Evolutionary conservation across 768 basidiomycete genomes (phyloP).

Genomic region (Floccularia luteovirens): DNA sequence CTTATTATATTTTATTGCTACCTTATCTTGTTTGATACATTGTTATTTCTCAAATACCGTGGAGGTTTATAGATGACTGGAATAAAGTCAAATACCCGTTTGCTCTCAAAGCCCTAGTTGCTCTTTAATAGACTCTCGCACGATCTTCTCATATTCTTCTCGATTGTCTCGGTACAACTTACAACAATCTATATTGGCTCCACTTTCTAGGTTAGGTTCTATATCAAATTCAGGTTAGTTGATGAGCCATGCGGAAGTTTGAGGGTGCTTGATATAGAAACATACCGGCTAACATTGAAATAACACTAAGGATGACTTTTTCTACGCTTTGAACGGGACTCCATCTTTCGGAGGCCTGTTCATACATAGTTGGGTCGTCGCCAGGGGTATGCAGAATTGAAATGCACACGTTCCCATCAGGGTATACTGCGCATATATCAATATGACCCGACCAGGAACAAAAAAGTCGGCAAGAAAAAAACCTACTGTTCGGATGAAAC

Average conservation of each 20-base stretch:
- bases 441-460: not conserved
- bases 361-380: constrained; percentile 89
- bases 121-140: constrained; percentile 75
- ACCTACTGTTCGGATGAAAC: constrained; percentile 94
- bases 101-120: constrained; percentile 74
- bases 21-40: no score
- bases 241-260: no score
- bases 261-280: no score
- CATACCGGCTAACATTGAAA: constrained; percentile 94
- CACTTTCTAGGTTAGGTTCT: constrained; percentile 97
- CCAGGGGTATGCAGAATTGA: constrained; percentile 95
- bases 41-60: no score
- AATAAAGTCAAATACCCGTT: constrained; percentile 2
- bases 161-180: constrained; percentile 92
- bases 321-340: constrained; percentile 98
- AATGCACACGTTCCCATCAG: constrained; percentile 96
- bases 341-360: constrained; percentile 94
- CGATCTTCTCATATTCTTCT: constrained; percentile 81
- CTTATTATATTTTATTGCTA: constrained; percentile 4
- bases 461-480: constrained; percentile 1
- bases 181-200: constrained; percentile 96
- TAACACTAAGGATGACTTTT: constrained; percentile 92
- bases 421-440: constrained; percentile 58
- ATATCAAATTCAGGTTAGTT: no score
- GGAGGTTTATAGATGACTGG: not conserved